Evolutionary conservation across 2,329 filamentous ascomycete species (phyloP).

Genomic region (Fusarium pseudoanthophilum): DNA sequence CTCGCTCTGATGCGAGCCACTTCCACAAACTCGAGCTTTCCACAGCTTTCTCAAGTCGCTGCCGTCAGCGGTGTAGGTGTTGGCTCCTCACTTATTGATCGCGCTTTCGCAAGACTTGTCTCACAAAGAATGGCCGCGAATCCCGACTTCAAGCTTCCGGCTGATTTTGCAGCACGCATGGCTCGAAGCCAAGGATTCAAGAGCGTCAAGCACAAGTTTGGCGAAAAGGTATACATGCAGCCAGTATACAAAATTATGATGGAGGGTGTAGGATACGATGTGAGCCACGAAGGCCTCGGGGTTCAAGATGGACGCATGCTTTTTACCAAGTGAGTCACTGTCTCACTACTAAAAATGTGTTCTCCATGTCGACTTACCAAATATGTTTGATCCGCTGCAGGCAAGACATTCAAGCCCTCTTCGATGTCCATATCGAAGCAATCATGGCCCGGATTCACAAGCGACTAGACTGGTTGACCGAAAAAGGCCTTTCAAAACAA

Average conservation of each 20-base stretch:
- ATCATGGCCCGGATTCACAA: slow-evolving; percentile 54
- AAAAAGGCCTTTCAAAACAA: slow-evolving; percentile 46
- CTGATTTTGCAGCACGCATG: slow-evolving; percentile 51
- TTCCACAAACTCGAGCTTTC: slow-evolving; percentile 42
- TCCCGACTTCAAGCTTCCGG: slow-evolving; percentile 52
- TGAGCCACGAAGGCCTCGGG: slow-evolving; percentile 50
- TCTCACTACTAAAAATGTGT: background rate
- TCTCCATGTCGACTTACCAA: background rate
- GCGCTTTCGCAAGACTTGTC: slow-evolving; percentile 54
- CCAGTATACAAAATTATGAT: slow-evolving; percentile 55
- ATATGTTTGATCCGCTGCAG: slow-evolving; percentile 38
- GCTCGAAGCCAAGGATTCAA: slow-evolving; percentile 53
- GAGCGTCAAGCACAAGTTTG: slow-evolving; percentile 56
- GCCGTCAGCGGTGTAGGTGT: slow-evolving; percentile 59
- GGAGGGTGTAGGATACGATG: slow-evolving; percentile 56
- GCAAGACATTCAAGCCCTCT: slow-evolving; percentile 56
- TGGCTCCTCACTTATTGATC: slow-evolving; percentile 59
- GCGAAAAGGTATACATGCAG: slow-evolving; percentile 55
- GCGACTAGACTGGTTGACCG: slow-evolving; percentile 54
- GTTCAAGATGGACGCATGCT: slow-evolving; percentile 56
- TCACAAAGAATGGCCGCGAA: slow-evolving; percentile 50
- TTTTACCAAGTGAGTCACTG: slow-evolving; percentile 50
- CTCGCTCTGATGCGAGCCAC: slow-evolving; percentile 57
- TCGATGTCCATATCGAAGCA: slow-evolving; percentile 48
- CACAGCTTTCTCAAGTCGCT: slow-evolving; percentile 49